Evolutionary conservation across 1,284 basidiomycete species (phyloP), one percentile per base, ranked within the genome.

Genomic region (Dichomitus squalens): DNA sequence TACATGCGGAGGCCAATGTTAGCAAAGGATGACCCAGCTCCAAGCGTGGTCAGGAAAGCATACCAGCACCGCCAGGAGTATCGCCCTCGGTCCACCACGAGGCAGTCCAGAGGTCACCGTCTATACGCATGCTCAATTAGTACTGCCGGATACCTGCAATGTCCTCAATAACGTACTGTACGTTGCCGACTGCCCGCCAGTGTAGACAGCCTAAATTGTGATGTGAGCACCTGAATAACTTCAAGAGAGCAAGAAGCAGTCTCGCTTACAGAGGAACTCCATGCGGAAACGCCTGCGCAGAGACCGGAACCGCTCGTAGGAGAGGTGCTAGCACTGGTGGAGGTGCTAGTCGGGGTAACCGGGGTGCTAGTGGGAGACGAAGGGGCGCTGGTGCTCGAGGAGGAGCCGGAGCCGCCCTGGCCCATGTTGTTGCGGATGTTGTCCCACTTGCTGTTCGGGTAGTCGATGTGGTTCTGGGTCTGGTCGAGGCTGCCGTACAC

Each of bases 391-490:
- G 29, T 21, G 8, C 7, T 27, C 4, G 43, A 31, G n/a, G 25
- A 59, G 5, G 64, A 61, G 21, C 53, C 27, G 34, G 52, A 27
- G 29, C 18, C 18, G n/a, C 27, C 61, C 46, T 70, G 65, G 34
- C 77, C 79, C 80, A 89, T 86, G 71, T 87, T 86, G 69, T 74
- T 80, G 21, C 79, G 78, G 61, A 89, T 79, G 67, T 89, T 89
- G 70, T 85, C 83, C 82, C 83, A 89, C 65, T 85, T 84, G 72
- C 85, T 87, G 63, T 79, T 75, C 49, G 33, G 86, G 72, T 76
- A 88, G 65, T 73, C 73, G 63, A 93, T 81, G 66, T 93, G 91
- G 71, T 94, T 94, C 72, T 73, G 72, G 21, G 87, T 85, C 63
- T 77, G 76, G 73, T 90, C 87, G 43, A 90, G 77, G 18, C 68